These are phyloP conservation scores for Scedosporium minutisporum DNA, from an alignment of 2,329 filamentous ascomycete species.

Conservation along the genomic window DNA sequence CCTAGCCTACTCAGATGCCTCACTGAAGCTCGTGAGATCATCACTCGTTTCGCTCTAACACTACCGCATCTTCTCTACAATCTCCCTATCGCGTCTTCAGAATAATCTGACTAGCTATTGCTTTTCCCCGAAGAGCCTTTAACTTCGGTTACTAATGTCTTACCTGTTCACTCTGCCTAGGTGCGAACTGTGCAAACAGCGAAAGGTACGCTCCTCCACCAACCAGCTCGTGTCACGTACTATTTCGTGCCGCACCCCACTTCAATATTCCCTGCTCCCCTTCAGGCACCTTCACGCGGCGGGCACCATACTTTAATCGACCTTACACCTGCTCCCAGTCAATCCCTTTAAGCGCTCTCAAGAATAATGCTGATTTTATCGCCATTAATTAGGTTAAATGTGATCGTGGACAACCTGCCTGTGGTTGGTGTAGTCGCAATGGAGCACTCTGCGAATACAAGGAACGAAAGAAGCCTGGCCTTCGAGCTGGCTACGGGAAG, in stretches of 20 bases:
- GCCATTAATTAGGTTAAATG: conserved; percentile 50
- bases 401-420: conserved; percentile 64
- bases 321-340: neutral
- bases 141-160: neutral
- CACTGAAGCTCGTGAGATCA: neutral
- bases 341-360: neutral
- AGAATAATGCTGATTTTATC: conserved; percentile 7
- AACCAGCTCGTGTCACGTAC: conserved; percentile 1
- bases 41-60: neutral
- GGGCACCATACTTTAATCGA: neutral
- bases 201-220: conserved; percentile 50
- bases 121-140: neutral
- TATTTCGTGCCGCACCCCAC: neutral
- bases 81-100: neutral
- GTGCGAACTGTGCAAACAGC: conserved; percentile 70
- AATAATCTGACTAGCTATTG: too few relatives aligned
- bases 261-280: neutral
- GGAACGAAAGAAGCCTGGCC: conserved; percentile 57
- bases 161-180: conserved; percentile 26
- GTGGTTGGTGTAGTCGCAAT: conserved; percentile 59
- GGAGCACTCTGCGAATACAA: conserved; percentile 56
- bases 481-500: conserved; percentile 59
- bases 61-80: neutral
- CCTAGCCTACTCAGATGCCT: neutral
- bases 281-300: neutral